phyloP scores from a whole-genome alignment of 1,284 basidiomycete species.

The Moniliophthora roreri region DNA sequence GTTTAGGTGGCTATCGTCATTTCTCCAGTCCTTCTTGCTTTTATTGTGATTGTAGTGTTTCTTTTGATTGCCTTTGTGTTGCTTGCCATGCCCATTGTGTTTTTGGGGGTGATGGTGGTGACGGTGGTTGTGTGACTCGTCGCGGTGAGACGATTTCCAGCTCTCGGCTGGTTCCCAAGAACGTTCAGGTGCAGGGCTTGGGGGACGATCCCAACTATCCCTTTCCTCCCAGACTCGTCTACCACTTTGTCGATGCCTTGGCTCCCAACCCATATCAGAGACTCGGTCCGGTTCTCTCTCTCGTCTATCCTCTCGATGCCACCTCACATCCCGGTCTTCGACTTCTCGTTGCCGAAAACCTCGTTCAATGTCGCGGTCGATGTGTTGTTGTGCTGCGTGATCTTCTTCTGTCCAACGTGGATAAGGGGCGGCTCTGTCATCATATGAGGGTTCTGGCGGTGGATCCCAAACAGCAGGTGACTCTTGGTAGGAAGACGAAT shows the following conservation, averaged over 20 bases:
- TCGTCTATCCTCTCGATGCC: constrained; percentile 34
- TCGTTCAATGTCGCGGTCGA: constrained; percentile 20
- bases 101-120: constrained; percentile 22
- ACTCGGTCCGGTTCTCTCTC: constrained; percentile 35
- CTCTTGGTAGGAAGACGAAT: constrained; percentile 45
- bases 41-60: constrained; percentile 38
- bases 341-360: not conserved
- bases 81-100: constrained; percentile 39
- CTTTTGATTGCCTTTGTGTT: constrained; percentile 33
- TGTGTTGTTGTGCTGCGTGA: constrained; percentile 27
- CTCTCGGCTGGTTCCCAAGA: constrained; percentile 65
- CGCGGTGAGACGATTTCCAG: constrained; percentile 48
- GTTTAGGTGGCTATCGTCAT: constrained; percentile 64
- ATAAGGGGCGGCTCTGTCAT: constrained; percentile 25
- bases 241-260: constrained; percentile 27
- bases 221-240: constrained; percentile 33
- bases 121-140: constrained; percentile 30
- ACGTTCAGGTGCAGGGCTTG: constrained; percentile 37
- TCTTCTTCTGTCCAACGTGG: constrained; percentile 47
- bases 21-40: constrained; percentile 58
- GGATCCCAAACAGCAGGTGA: constrained; percentile 34
- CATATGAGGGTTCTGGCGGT: constrained; percentile 37
- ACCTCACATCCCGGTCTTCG: constrained; percentile 19
- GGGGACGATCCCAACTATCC: constrained; percentile 28
- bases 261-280: constrained; percentile 45